Conservation (phyloP, 2,329 filamentous ascomycete genomes). For the Sclerotinia nivalis region DNA sequence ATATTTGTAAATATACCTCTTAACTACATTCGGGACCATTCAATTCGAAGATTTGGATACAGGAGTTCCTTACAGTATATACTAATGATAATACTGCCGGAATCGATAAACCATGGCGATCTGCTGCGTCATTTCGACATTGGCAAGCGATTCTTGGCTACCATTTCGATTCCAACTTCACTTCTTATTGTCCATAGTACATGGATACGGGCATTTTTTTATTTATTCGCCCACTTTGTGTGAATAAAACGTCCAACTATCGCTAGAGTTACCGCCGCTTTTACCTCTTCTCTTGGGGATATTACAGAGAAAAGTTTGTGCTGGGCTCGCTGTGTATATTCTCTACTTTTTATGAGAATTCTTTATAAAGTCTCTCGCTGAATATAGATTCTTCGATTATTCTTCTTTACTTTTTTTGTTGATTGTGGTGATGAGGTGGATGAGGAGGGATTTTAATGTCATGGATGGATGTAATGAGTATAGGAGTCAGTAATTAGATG, state of each 20-base stretch:
- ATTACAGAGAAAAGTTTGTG: conserved; percentile 31
- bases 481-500: conserved; percentile 9
- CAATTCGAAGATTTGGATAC: conserved; percentile 25
- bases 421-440: conserved; percentile 4
- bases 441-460: not conserved
- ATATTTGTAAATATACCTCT: conserved; percentile 37
- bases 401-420: not conserved
- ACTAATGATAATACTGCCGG: conserved; percentile 37
- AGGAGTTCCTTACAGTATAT: conserved; percentile 30
- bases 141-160: conserved; percentile 21
- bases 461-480: conserved; percentile 20
- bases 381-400: conserved; percentile 30
- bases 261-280: conserved; percentile 41
- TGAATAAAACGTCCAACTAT: conserved; percentile 36
- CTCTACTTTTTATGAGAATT: conserved; percentile 22
- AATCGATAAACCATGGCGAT: conserved; percentile 19
- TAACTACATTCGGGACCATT: conserved; percentile 26
- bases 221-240: conserved; percentile 24
- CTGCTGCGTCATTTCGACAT: conserved; percentile 19
- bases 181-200: conserved; percentile 26
- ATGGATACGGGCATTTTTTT: conserved; percentile 13
- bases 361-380: conserved; percentile 31
- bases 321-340: conserved; percentile 38
- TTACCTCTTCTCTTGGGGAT: conserved; percentile 26
- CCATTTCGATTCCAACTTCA: conserved; percentile 27